phyloP scores from a whole-genome alignment of 1,284 basidiomycete genomes.

The Melampsora americana region DNA sequence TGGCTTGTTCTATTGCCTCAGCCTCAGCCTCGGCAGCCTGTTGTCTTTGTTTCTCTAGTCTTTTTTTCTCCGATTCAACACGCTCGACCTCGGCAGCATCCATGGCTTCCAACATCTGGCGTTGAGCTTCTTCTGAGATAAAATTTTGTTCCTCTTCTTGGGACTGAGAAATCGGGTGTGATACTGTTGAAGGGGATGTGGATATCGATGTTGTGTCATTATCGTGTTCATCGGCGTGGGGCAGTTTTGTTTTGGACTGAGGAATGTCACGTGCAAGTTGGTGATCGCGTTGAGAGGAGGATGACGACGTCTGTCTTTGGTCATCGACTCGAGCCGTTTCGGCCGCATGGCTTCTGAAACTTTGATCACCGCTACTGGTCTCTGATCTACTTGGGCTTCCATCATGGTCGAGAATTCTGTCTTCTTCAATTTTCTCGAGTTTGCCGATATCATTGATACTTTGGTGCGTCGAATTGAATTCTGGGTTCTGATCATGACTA shows the following conservation, averaged over 20 bases:
- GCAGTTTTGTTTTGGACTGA: no score
- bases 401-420: not conserved
- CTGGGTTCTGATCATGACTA: no score
- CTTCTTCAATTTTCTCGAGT: no score
- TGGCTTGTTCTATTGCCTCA: not conserved
- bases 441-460: no score
- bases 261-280: no score
- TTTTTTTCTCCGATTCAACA: not conserved
- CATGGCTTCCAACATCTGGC: not conserved
- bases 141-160: no score
- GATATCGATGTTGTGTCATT: no score
- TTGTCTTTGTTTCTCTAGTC: not conserved
- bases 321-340: not conserved
- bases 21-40: not conserved
- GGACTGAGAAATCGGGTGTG: no score
- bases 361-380: not conserved
- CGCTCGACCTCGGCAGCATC: slow-evolving; percentile 1
- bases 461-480: no score
- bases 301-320: not conserved
- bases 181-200: no score
- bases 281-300: no score
- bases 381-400: not conserved
- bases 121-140: not conserved
- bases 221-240: no score
- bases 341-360: not conserved